Base-by-base conservation (phyloP, 2,329 filamentous ascomycete genomes). In the Zalaria sp. region DNA sequence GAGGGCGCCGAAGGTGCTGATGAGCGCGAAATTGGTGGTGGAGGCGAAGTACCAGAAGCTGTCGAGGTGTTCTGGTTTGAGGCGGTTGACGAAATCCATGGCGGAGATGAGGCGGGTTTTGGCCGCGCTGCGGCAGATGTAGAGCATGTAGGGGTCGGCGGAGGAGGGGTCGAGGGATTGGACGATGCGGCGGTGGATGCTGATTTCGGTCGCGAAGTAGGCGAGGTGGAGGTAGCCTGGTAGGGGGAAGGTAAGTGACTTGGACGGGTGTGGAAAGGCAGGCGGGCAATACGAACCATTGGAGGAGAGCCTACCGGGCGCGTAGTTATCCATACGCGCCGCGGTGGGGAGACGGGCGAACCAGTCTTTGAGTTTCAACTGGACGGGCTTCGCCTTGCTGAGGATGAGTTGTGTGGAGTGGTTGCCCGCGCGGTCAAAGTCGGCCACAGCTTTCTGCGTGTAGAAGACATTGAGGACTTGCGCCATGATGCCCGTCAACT, bases 41-140 rank as follows among this genome's bases (percentile, higher is more conserved):
- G 81, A 85, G 2, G 83, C 79, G 56, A 88, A 89, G 57, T 83
- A 88, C 89, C 89, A 96, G 63, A 95, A 95, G 0, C 85, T 76
- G n/a, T 81, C 78, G 27, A 95, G 72, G 53, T 96, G 88, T 31
- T 80, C 77, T 0, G 86, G 85, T 36, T 83, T 86, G 28, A 96
- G 74, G 0, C 89, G 81, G 62, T 95, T 95, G 53, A 94, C 87
- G 61, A 95, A 94, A 59, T 96, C 89, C 83, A 96, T 93, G 48
- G 88, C 87, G 25, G 84, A 93, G 56, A 95, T 94, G 29, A 96
- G 73, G 4, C 89, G 81, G 0, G 89, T 93, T 60, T 95, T 95
- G 41, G 89, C 89, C 3, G 89, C 89, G 43, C 81, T 88, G 41
- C 89, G 86, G 62, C 88, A 94, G 51, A 95, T 94, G 61, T 93